Base-by-base conservation (phyloP, 2,329 filamentous ascomycete genomes). In the Ambrosiella beaveri region DNA sequence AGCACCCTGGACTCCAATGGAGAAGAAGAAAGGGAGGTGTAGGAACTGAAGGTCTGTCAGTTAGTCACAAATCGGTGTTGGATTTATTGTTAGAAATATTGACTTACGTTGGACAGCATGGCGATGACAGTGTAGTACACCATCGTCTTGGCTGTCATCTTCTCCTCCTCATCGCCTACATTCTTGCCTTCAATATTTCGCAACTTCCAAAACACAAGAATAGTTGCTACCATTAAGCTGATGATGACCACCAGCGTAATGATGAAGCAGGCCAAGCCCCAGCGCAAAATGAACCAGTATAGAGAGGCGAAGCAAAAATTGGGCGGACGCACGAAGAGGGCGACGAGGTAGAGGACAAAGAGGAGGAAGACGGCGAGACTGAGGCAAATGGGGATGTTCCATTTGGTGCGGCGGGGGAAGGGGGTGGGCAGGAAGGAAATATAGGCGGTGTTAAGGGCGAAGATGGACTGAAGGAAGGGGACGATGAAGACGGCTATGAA, bases 221-320 rank as follows among this genome's bases (percentile, higher is more conserved):
- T 64, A n/a, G 73, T 73, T 62, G 76, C 73, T 11, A 74, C 62
- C 12, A 80, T 65, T 56, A 85, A 69, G 27, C 75, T 65, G 40
- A 72, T 66, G n/a, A 75, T 69, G 49, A 83, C 71, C 17, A 71
- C 65, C 19, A 75, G 67, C 9, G 85, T 66, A 1, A 84, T 65
- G 8, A 71, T 72, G 58, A 86, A 76, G 59, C 75, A 77, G 4
- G 76, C 74, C 12, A 74, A 65, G n/a, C 79, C 75, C 68, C 81
- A 86, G 63, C 72, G 74, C 58, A 77, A 73, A 47, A 85, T 71
- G 61, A 84, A 84, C 79, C 80, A 86, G 63, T 85, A 79, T 7
- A 87, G 71, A 5, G 80, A 81, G 27, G 80, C 81, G 63, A 85
- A 81, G 69, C 84, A 87, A 56, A 76, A 74, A 62, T 82, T 75